phyloP scores from a whole-genome alignment of 1,284 basidiomycete species.

The Anthracocystis panici-leucophaei region DNA sequence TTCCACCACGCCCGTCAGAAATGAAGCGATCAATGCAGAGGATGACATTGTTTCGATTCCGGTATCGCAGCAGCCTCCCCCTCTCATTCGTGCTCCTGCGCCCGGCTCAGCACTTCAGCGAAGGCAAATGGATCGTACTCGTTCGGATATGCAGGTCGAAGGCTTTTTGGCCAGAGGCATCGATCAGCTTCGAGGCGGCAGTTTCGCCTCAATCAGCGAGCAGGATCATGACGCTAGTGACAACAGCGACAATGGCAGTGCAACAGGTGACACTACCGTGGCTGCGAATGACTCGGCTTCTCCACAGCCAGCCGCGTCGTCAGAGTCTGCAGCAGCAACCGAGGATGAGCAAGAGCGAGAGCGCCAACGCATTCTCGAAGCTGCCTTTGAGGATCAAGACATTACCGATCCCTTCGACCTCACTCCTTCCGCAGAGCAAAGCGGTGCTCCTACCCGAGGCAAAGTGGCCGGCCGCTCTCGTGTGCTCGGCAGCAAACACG shows the following conservation, averaged over 20 bases:
- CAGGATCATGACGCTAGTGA: conserved; percentile 8
- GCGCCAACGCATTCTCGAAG: conserved; percentile 50
- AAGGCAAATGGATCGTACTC: conserved; percentile 35
- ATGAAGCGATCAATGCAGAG: neutral
- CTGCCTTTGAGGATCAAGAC: conserved; percentile 47
- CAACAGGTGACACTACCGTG: conserved; percentile 20
- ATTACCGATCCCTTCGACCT: conserved; percentile 27
- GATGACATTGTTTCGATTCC: neutral
- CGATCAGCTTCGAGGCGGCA: conserved; percentile 28
- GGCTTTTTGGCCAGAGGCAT: conserved; percentile 47
- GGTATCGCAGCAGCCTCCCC: conserved; percentile 36
- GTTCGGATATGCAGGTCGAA: conserved; percentile 50
- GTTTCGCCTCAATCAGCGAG: conserved; percentile 33
- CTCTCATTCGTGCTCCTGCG: conserved; percentile 32
- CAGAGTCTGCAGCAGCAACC: neutral
- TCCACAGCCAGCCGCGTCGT: neutral
- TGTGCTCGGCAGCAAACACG: conserved; percentile 42
- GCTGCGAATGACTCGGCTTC: conserved; percentile 16
- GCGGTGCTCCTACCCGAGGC: conserved; percentile 3
- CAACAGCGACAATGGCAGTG: conserved; percentile 18
- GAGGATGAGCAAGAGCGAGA: conserved; percentile 27
- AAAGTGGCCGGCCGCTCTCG: conserved; percentile 41
- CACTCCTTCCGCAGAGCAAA: conserved; percentile 25
- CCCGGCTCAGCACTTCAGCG: conserved; percentile 17
- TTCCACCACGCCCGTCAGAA: conserved; percentile 30